A percentile compares a stretch with the other conserved stretches of the same genome.
Conservation (phyloP, 257 asterid genomes). For the Solanum piurae region DNA sequence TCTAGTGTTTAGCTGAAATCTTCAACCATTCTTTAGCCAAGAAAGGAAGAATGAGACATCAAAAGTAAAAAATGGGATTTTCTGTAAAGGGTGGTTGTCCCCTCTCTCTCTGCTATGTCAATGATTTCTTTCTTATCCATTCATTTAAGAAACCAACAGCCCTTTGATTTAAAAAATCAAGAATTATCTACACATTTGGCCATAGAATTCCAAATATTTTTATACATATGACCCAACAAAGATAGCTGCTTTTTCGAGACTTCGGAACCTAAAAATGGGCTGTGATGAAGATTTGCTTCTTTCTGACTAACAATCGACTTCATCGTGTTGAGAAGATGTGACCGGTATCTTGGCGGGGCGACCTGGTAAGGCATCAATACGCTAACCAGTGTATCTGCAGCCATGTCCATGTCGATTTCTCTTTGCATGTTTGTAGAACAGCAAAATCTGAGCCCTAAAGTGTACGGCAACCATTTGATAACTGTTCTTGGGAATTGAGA, state of each 20-base stretch:
- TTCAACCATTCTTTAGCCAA: neutral
- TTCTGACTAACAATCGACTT: neutral
- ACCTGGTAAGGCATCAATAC: neutral
- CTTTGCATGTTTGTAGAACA: neutral
- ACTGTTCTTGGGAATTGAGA: neutral
- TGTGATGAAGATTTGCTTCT: neutral
- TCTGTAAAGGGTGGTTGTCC: constrained; percentile 23
- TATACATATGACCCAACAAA: neutral
- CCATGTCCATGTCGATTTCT: constrained; percentile 7
- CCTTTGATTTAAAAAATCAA: neutral
- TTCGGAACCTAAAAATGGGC: neutral
- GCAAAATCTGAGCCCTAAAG: constrained; percentile 4
- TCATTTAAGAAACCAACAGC: neutral
- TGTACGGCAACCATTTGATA: neutral
- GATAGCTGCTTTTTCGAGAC: neutral
- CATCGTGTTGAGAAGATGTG: neutral
- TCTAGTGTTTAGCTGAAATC: neutral
- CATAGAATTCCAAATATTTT: neutral
- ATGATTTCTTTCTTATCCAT: constrained; percentile 3
- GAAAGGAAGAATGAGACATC: neutral
- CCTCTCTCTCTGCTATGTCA: constrained; percentile 12
- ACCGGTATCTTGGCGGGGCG: neutral
- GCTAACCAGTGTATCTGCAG: constrained; percentile 1
- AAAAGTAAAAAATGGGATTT: constrained; percentile 1
- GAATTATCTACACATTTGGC: neutral